A percentile compares a stretch with the other conserved stretches of the same genome.
phyloP scores from a whole-genome alignment of 257 asterid species.

The Gynochthodes officinalis region DNA sequence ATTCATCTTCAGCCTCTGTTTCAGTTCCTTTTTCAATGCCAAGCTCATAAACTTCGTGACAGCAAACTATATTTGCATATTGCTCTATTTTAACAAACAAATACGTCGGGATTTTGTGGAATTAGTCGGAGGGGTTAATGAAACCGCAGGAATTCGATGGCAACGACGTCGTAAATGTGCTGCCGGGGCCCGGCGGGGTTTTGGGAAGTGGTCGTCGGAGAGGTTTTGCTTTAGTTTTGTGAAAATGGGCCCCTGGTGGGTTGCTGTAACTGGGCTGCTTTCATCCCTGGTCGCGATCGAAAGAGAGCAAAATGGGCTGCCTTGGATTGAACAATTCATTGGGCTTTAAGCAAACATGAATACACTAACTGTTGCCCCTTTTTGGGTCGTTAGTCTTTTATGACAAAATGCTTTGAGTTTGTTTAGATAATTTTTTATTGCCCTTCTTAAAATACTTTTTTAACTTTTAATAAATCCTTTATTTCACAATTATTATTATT shows the following conservation, averaged over 20 bases:
- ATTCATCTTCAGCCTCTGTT: not conserved
- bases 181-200: not conserved
- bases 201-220: constrained; percentile 2
- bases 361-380: too few relatives aligned
- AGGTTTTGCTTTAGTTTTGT: not conserved
- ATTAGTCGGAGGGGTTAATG: not conserved
- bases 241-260: not conserved
- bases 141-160: not conserved
- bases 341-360: too few relatives aligned
- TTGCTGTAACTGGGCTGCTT: not conserved
- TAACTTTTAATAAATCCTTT: too few relatives aligned
- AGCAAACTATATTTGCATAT: not conserved
- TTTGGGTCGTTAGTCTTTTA: too few relatives aligned
- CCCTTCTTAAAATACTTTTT: too few relatives aligned
- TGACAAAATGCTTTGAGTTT: too few relatives aligned
- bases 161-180: not conserved
- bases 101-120: not conserved
- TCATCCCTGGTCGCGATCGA: not conserved
- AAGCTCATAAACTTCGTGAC: not conserved
- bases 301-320: not conserved
- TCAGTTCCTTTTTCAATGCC: not conserved
- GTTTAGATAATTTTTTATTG: too few relatives aligned
- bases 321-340: not conserved
- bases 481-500: too few relatives aligned
- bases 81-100: too few relatives aligned